These are phyloP conservation scores for Hymenoscyphus repandus DNA, from an alignment of 2,329 filamentous ascomycete species.

Conservation along the genomic window DNA sequence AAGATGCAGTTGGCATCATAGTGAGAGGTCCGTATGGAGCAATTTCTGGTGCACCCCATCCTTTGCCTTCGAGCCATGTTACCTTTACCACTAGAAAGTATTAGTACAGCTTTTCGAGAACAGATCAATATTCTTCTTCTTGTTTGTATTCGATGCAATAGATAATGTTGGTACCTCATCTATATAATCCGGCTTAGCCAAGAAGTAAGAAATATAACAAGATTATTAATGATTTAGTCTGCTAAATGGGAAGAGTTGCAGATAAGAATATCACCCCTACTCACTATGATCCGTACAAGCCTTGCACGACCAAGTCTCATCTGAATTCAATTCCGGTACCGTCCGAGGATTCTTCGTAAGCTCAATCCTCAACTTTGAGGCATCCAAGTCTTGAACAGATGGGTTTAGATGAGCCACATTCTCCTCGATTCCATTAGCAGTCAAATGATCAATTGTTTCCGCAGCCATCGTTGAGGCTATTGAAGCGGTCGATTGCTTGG, in stretches of 20 bases:
- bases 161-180: neutral
- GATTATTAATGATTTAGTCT: neutral
- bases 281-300: constrained; percentile 68
- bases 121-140: too few relatives aligned
- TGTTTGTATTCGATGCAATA: neutral
- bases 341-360: constrained; percentile 42
- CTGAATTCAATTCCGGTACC: constrained; percentile 37
- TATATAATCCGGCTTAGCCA: neutral
- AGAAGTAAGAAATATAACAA: neutral
- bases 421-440: constrained; percentile 14
- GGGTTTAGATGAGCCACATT: constrained; percentile 3
- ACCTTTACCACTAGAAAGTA: constrained; percentile 55
- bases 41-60: constrained; percentile 71
- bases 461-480: constrained; percentile 16
- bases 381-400: constrained; percentile 42
- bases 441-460: constrained; percentile 19
- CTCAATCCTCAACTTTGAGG: constrained; percentile 53
- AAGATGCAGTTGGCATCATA: constrained; percentile 27
- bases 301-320: constrained; percentile 15
- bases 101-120: neutral
- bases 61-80: constrained; percentile 57
- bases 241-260: neutral
- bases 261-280: neutral
- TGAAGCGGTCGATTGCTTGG: neutral
- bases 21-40: constrained; percentile 71